These are phyloP conservation scores for Vicia faba DNA, from an alignment of 306 rosid genomes.

Conservation along the genomic window DNA sequence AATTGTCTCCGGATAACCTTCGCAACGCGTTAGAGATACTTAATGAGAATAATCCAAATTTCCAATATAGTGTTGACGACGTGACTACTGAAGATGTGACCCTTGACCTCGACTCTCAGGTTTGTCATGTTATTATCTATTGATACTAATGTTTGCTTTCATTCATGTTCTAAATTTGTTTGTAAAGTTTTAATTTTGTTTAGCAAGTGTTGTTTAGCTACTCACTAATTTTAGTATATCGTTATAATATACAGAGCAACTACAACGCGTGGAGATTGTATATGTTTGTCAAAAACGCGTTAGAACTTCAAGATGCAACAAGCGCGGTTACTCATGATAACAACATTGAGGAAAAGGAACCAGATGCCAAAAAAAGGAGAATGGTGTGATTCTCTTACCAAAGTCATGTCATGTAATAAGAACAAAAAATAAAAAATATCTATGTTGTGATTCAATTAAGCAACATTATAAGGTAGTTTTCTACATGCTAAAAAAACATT, in stretches of 20 bases:
- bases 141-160: background rate
- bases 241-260: constrained; percentile 52
- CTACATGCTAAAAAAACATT: background rate
- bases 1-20: constrained; percentile 61
- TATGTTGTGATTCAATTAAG: constrained; percentile 38
- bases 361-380: constrained; percentile 51
- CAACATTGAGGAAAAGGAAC: constrained; percentile 42
- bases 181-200: background rate
- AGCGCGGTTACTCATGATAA: constrained; percentile 30
- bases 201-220: constrained; percentile 5
- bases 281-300: constrained; percentile 56
- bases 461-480: constrained; percentile 1
- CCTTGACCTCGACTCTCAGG: constrained; percentile 56
- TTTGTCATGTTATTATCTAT: background rate
- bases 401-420: constrained; percentile 43
- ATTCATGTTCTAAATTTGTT: background rate
- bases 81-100: constrained; percentile 60
- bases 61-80: constrained; percentile 50
- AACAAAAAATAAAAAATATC: constrained; percentile 23
- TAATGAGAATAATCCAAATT: constrained; percentile 61
- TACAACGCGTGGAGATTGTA: constrained; percentile 65
- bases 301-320: constrained; percentile 36
- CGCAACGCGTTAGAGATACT: constrained; percentile 62
- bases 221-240: constrained; percentile 17
- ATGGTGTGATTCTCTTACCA: constrained; percentile 43